Evolutionary conservation across 2,329 filamentous ascomycete species (phyloP).

Genomic region (Exophiala xenobiotica): DNA sequence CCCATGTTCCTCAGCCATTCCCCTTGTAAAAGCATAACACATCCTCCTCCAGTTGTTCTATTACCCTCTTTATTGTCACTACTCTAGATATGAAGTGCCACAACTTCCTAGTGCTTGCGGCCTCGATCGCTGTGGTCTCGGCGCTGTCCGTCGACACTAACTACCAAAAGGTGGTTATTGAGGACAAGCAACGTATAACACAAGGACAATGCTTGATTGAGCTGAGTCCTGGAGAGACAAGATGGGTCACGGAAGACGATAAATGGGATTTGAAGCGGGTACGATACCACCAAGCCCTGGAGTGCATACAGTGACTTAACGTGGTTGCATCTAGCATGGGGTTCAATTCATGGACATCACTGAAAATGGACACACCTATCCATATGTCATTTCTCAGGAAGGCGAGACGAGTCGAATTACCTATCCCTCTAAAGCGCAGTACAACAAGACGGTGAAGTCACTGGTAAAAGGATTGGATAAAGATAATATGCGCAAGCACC

Average conservation of each 20-base stretch:
- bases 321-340: constrained; percentile 61
- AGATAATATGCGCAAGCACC: constrained; percentile 71
- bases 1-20: not conserved
- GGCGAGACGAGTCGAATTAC: constrained; percentile 44
- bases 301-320: constrained; percentile 14
- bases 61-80: not conserved
- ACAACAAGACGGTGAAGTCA: constrained; percentile 65
- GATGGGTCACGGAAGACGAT: constrained; percentile 89
- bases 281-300: no score
- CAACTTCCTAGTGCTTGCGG: constrained; percentile 37
- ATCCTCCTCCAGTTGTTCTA: not conserved
- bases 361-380: constrained; percentile 64
- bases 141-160: constrained; percentile 32
- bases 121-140: constrained; percentile 34
- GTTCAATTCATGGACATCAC: constrained; percentile 95
- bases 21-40: not conserved
- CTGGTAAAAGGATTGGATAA: constrained; percentile 71
- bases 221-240: constrained; percentile 74
- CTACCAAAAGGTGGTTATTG: constrained; percentile 33
- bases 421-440: constrained; percentile 66
- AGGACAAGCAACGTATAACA: constrained; percentile 1
- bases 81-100: constrained; percentile 43
- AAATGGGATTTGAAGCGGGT: constrained; percentile 90
- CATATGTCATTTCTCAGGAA: constrained; percentile 37
- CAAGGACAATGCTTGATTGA: constrained; percentile 72